Conservation (phyloP, 2,329 filamentous ascomycete species). For the Capronia epimyces region DNA sequence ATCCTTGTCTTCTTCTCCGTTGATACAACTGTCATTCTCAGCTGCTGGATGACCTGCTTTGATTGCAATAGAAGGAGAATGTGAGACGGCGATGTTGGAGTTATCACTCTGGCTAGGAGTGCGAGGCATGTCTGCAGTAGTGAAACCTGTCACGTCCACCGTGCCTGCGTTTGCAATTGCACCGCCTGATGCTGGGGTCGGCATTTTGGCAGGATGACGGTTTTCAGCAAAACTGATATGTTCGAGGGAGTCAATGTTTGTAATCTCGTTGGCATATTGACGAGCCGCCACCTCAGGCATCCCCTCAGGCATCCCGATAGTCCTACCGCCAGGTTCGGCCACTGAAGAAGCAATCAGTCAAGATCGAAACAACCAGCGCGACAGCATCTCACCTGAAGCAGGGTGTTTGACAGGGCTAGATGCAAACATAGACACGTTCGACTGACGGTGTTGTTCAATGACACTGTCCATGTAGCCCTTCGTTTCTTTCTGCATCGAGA, state of each 20-base stretch:
- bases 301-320: neutral
- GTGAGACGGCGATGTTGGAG: too few species aligned
- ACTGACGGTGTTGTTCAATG: constrained; percentile 13
- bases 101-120: too few species aligned
- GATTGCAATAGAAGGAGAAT: too few species aligned
- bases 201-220: too few species aligned
- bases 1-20: neutral
- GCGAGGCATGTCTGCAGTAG: neutral
- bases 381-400: neutral
- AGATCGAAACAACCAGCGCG: neutral
- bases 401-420: neutral
- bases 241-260: too few species aligned
- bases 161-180: too few species aligned
- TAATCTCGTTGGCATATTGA: too few species aligned
- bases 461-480: constrained; percentile 17
- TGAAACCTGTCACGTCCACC: too few species aligned
- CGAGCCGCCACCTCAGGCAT: too few species aligned
- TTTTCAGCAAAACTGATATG: too few species aligned
- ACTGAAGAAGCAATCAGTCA: neutral
- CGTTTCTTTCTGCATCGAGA: too few species aligned
- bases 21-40: neutral
- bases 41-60: neutral
- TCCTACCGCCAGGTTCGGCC: neutral
- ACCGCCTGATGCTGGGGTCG: too few species aligned
- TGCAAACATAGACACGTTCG: neutral